phyloP scores from a whole-genome alignment of 257 asterid genomes.

The Salvia hispanica region DNA sequence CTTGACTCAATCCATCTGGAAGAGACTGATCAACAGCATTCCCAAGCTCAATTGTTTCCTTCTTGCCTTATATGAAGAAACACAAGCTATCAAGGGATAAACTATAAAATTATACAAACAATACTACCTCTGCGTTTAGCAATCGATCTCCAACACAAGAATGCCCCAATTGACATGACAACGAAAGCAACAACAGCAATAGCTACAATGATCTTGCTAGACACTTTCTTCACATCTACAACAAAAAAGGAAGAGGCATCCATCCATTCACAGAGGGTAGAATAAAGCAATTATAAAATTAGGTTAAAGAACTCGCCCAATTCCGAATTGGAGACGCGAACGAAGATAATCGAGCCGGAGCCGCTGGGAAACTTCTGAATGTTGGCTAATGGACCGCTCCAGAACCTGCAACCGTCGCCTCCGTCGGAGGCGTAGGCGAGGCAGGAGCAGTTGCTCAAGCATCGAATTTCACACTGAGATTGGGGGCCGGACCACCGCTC shows the following conservation, averaged over 20 bases:
- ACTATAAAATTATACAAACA: neutral
- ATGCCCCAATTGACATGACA: conserved; percentile 24
- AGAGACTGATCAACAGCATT: neutral
- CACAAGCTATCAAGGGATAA: neutral
- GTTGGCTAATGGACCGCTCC: conserved; percentile 41
- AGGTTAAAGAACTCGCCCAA: conserved; percentile 34
- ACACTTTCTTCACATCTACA: conserved; percentile 16
- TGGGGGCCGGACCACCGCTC: conserved; percentile 8
- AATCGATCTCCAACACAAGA: conserved; percentile 43
- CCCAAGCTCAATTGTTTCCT: conserved; percentile 11
- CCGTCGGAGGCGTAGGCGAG: conserved; percentile 41
- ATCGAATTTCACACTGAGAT: conserved; percentile 34
- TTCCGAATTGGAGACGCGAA: conserved; percentile 50
- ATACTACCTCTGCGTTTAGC: conserved; percentile 47
- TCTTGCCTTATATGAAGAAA: conserved; percentile 30
- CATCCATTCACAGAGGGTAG: neutral
- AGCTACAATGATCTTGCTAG: conserved; percentile 28
- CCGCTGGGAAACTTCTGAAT: conserved; percentile 32
- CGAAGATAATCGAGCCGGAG: conserved; percentile 36
- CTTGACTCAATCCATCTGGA: conserved; percentile 29
- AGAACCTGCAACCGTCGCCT: conserved; percentile 47
- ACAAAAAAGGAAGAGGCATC: too few relatives aligned
- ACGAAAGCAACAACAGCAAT: conserved; percentile 26
- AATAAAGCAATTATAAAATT: neutral
- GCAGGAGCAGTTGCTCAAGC: conserved; percentile 52